These are phyloP conservation scores for Pezizomycotina sp. DNA, from an alignment of 2,329 filamentous ascomycete genomes.

Conservation along the genomic window DNA sequence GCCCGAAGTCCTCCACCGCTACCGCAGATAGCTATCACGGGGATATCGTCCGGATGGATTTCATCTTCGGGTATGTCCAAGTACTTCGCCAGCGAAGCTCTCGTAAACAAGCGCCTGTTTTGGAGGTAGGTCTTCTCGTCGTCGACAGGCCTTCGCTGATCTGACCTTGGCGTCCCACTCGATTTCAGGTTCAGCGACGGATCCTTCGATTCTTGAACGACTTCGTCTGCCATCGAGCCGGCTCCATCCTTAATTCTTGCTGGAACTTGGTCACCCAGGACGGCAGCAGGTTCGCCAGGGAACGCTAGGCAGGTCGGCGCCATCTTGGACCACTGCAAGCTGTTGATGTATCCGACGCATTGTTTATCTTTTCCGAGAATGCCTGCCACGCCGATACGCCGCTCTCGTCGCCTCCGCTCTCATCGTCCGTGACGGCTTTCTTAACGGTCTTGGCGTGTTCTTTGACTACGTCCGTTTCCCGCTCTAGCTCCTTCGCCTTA, in stretches of 20 bases:
- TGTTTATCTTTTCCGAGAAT: conserved; percentile 17
- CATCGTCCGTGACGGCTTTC: too few species aligned
- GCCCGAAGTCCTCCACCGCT: conserved; percentile 84
- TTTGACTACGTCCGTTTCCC: conserved; percentile 1
- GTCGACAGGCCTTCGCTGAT: conserved; percentile 60
- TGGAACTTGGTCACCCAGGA: conserved; percentile 23
- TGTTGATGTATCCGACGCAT: conserved; percentile 18
- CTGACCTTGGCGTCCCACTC: conserved; percentile 64
- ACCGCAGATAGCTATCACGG: conserved; percentile 81
- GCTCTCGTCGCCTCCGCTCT: too few species aligned
- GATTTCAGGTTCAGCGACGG: conserved; percentile 76
- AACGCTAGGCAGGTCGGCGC: conserved; percentile 14
- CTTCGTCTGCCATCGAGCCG: conserved; percentile 76
- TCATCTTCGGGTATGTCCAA: conserved; percentile 60
- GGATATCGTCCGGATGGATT: conserved; percentile 84
- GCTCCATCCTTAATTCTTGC: conserved; percentile 41
- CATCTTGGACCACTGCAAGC: conserved; percentile 16
- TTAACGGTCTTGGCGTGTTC: conserved; percentile 12
- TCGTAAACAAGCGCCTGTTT: conserved; percentile 51
- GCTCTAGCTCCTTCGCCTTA: background rate
- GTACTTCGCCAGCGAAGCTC: conserved; percentile 63
- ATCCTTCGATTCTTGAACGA: conserved; percentile 83
- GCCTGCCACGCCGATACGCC: too few species aligned
- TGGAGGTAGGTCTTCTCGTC: conserved; percentile 64
- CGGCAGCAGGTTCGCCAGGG: conserved; percentile 19